These are phyloP conservation scores for Pseudonectria buxi DNA, from an alignment of 2,329 filamentous ascomycete genomes.

Conservation along the genomic window DNA sequence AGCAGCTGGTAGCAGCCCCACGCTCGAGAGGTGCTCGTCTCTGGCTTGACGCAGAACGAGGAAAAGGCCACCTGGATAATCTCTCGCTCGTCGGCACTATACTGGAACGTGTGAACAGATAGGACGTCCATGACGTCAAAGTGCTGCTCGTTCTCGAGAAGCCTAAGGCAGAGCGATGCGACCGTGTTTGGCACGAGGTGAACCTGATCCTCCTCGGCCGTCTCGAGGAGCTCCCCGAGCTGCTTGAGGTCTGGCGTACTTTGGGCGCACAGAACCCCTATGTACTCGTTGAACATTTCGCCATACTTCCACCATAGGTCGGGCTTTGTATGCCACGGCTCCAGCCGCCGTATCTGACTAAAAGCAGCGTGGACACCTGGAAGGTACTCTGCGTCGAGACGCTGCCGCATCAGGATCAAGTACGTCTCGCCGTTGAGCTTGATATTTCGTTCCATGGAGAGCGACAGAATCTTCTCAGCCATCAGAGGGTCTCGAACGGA, in stretches of 20 bases:
- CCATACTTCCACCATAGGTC: constrained; percentile 47
- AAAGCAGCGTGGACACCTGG: constrained; percentile 63
- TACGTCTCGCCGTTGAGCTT: constrained; percentile 62
- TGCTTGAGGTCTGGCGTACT: constrained; percentile 59
- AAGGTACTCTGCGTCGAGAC: constrained; percentile 65
- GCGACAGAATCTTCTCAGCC: constrained; percentile 64
- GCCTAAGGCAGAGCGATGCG: constrained; percentile 62
- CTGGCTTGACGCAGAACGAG: constrained; percentile 57
- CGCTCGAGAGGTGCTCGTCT: constrained; percentile 54
- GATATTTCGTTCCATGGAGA: constrained; percentile 61
- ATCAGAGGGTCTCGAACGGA: constrained; percentile 62
- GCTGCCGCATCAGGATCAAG: constrained; percentile 68
- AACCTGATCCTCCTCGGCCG: constrained; percentile 63
- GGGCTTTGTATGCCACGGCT: constrained; percentile 34
- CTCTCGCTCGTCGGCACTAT: constrained; percentile 61
- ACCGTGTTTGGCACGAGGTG: constrained; percentile 69
- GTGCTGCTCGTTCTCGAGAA: constrained; percentile 69
- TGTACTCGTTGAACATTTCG: constrained; percentile 61
- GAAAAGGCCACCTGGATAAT: constrained; percentile 61
- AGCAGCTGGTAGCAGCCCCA: constrained; percentile 63
- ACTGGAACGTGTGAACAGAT: constrained; percentile 65
- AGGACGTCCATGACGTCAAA: constrained; percentile 77
- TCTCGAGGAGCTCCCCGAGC: constrained; percentile 66
- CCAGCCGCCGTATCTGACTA: constrained; percentile 32
- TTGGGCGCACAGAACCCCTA: constrained; percentile 59